Evolutionary conservation across 108 stramenopile species (phyloP).

Genomic region (Chaetoceros tenuissimus): DNA sequence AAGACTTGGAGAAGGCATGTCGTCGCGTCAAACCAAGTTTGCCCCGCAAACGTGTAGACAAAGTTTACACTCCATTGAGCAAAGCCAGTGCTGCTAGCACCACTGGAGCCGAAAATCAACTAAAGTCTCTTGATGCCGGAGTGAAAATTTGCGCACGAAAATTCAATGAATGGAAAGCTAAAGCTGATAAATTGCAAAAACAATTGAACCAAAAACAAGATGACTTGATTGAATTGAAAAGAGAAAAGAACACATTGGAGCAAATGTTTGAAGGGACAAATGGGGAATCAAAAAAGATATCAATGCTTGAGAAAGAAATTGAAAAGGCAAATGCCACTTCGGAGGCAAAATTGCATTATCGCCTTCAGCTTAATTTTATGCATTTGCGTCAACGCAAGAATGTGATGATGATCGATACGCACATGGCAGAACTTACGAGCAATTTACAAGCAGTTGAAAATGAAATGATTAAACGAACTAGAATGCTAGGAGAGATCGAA

Average conservation of each 20-base stretch:
- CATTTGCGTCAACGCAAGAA: not conserved
- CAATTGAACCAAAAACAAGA: not conserved
- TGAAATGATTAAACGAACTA: not conserved
- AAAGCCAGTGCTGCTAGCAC: too few relatives aligned
- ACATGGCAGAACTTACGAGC: not conserved
- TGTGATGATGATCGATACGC: not conserved
- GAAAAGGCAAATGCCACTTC: not conserved
- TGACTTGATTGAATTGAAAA: not conserved
- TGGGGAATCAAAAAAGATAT: not conserved
- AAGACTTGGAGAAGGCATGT: too few relatives aligned
- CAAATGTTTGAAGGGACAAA: not conserved
- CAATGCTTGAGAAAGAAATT: not conserved
- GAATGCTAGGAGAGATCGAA: not conserved
- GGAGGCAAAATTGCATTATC: not conserved
- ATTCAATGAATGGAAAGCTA: not conserved
- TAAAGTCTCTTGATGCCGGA: not conserved
- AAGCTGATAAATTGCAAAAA: not conserved
- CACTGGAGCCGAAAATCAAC: not conserved
- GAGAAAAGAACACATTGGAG: not conserved
- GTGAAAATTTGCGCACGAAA: not conserved
- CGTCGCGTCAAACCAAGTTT: too few relatives aligned
- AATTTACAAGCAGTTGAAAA: not conserved
- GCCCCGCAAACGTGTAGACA: too few relatives aligned
- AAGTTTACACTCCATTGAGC: too few relatives aligned
- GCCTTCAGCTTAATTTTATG: not conserved